Evolutionary conservation across 495 filamentous ascomycete genomes (phyloP).

Genomic region (Lasiosphaeria ovina): DNA sequence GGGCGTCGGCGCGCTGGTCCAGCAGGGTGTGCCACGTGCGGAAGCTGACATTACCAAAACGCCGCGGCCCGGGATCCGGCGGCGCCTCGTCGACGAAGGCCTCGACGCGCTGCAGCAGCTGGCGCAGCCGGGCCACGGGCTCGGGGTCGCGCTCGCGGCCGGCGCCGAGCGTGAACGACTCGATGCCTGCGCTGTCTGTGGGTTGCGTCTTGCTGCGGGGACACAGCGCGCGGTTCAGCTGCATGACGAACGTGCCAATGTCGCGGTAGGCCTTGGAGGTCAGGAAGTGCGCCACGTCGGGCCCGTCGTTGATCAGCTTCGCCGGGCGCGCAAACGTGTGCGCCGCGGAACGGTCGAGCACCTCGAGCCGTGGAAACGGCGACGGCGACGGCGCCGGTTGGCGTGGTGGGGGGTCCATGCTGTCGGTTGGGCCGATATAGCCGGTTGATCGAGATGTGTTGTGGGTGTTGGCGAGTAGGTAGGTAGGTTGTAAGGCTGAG

Average conservation of each 20-base stretch:
- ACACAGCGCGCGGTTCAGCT: conserved; percentile 86
- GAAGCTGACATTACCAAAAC: conserved; percentile 92
- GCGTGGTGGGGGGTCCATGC: neutral
- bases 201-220: conserved; percentile 47
- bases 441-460: neutral
- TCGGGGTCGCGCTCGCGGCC: conserved; percentile 29
- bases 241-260: conserved; percentile 80
- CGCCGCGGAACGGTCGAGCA: conserved; percentile 29
- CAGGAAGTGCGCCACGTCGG: conserved; percentile 75
- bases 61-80: conserved; percentile 76
- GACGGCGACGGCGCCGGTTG: conserved; percentile 13
- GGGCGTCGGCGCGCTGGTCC: conserved; percentile 51
- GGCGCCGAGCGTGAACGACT: conserved; percentile 46
- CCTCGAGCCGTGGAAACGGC: conserved; percentile 31
- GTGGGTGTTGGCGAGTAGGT: neutral
- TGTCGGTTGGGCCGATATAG: too few species aligned
- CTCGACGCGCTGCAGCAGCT: conserved; percentile 59
- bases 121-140: conserved; percentile 61
- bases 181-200: conserved; percentile 20
- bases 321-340: conserved; percentile 53
- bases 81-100: conserved; percentile 73
- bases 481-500: neutral
- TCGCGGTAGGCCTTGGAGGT: conserved; percentile 78
- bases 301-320: conserved; percentile 79
- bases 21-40: conserved; percentile 74